phyloP scores from a whole-genome alignment of 164 flowering plant genomes.

The Cinnamomum micranthum region DNA sequence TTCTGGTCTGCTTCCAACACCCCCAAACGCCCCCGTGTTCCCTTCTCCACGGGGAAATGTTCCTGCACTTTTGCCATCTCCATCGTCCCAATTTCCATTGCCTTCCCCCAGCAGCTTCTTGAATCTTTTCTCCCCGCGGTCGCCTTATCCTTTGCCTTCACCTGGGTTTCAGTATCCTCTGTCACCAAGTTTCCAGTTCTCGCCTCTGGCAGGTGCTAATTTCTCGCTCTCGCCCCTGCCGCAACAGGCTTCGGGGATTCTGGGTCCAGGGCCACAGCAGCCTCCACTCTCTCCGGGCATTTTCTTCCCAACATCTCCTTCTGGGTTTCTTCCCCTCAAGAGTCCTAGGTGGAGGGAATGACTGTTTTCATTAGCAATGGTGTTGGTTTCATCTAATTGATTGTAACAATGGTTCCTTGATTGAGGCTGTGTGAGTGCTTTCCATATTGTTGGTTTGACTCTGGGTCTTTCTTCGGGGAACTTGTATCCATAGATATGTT shows the following conservation, averaged over 20 bases:
- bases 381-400: neutral
- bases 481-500: constrained; percentile 3
- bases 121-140: constrained; percentile 67
- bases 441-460: constrained; percentile 1
- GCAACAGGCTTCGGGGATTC: constrained; percentile 56
- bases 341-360: constrained; percentile 92
- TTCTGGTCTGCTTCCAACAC: constrained; percentile 59
- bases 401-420: neutral
- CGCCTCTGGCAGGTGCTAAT: constrained; percentile 44
- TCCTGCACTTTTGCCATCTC: constrained; percentile 72
- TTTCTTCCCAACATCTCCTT: constrained; percentile 70
- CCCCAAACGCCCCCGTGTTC: constrained; percentile 28
- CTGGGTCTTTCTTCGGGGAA: constrained; percentile 6
- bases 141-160: constrained; percentile 77
- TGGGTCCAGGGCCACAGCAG: constrained; percentile 93
- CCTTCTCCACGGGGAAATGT: constrained; percentile 56
- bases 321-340: constrained; percentile 58
- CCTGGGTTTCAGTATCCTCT: constrained; percentile 75
- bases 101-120: constrained; percentile 75
- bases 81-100: constrained; percentile 46
- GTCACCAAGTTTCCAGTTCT: constrained; percentile 62
- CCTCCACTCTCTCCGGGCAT: constrained; percentile 60
- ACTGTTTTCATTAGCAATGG: neutral
- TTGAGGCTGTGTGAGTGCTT: neutral
- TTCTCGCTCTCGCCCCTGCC: constrained; percentile 46